A percentile compares a stretch with the other conserved stretches of the same genome.
Conservation (phyloP, 108 stramenopile genomes). For the Skeletonema costatum region DNA sequence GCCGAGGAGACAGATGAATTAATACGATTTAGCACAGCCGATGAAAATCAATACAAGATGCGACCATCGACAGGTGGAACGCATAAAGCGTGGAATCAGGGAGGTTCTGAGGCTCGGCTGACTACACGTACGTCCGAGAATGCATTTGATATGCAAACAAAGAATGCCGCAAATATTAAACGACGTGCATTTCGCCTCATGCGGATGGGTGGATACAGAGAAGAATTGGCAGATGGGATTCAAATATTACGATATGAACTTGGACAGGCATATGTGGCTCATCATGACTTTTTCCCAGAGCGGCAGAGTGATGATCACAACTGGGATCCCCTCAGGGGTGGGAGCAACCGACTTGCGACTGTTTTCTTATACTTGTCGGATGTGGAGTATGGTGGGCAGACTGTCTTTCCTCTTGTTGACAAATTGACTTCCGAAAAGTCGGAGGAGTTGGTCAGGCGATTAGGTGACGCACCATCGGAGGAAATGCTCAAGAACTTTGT, state of each 20-base stretch:
- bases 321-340: conserved; percentile 51
- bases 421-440: conserved; percentile 49
- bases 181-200: conserved; percentile 50
- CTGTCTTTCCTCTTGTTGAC: conserved; percentile 54
- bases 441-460: conserved; percentile 45
- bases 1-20: conserved; percentile 41
- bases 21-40: conserved; percentile 31
- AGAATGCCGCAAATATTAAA: conserved; percentile 32
- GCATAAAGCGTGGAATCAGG: conserved; percentile 50
- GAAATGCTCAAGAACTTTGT: conserved; percentile 33
- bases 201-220: conserved; percentile 50
- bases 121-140: conserved; percentile 53
- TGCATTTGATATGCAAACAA: conserved; percentile 46
- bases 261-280: conserved; percentile 67
- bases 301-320: conserved; percentile 40
- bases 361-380: conserved; percentile 74
- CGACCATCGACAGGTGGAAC: conserved; percentile 50
- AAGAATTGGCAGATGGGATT: conserved; percentile 67
- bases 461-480: conserved; percentile 36
- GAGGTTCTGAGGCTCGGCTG: conserved; percentile 31
- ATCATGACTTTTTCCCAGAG: conserved; percentile 61
- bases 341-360: conserved; percentile 78
- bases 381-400: conserved; percentile 74
- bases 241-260: conserved; percentile 70
- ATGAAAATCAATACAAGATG: conserved; percentile 49